Evolutionary conservation across 495 filamentous ascomycete species (phyloP).

Genomic region (Tuber indicum): DNA sequence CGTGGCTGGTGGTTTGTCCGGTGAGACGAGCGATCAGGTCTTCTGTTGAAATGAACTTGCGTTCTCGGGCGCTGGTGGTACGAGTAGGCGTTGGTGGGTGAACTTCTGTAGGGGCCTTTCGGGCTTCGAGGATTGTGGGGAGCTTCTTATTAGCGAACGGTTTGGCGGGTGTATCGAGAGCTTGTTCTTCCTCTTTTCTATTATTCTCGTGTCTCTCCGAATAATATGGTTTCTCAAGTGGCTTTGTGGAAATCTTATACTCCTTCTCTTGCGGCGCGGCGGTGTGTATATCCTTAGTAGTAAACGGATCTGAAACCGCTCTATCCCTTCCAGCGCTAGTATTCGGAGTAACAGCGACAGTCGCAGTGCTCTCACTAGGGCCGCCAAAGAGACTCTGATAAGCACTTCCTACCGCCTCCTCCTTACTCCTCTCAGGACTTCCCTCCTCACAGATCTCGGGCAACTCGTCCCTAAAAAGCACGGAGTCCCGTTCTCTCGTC

Average conservation of each 20-base stretch:
- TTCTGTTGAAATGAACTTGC: conserved; percentile 34
- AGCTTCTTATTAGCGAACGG: conserved; percentile 8
- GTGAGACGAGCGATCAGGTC: conserved; percentile 34
- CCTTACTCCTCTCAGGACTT: conserved; percentile 2
- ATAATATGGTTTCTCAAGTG: conserved; percentile 10
- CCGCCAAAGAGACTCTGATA: conserved; percentile 31
- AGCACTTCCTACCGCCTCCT: conserved; percentile 11
- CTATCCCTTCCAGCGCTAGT: conserved; percentile 3
- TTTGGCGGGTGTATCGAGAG: conserved; percentile 7
- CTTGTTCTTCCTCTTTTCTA: neutral
- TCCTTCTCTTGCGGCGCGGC: neutral
- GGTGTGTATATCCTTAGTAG: conserved; percentile 2
- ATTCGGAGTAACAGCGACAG: neutral
- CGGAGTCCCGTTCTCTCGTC: conserved; percentile 18
- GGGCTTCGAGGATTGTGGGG: conserved; percentile 17
- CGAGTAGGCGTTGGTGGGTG: neutral
- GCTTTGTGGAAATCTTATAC: neutral
- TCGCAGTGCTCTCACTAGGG: neutral
- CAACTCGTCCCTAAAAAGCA: conserved; percentile 10
- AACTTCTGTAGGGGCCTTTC: conserved; percentile 9
- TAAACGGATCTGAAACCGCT: conserved; percentile 12
- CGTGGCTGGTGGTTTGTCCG: conserved; percentile 19
- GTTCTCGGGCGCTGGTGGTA: conserved; percentile 8
- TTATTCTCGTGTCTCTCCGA: conserved; percentile 9
- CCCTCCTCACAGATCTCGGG: neutral